Conservation (phyloP, 352 stramenopile species). For the Thraustotheca clavata region DNA sequence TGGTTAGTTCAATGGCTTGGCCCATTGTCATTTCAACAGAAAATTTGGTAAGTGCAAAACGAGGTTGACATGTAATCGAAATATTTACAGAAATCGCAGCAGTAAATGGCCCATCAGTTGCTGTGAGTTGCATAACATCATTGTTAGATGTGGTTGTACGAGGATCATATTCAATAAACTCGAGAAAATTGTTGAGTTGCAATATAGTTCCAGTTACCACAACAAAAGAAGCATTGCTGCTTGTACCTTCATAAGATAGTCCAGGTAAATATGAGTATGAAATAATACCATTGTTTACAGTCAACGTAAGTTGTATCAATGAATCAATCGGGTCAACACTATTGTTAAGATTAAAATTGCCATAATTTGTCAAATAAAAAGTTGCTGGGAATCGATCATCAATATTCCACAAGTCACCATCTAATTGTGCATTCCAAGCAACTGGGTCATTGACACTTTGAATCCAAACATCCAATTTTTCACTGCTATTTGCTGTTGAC, state of each 20-base stretch:
- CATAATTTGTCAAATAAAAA: background rate
- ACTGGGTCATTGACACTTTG: background rate
- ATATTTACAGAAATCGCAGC: background rate
- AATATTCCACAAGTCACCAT: background rate
- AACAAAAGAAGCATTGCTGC: background rate
- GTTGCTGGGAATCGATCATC: background rate
- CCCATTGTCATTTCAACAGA: no score
- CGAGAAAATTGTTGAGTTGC: background rate
- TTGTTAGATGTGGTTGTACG: background rate
- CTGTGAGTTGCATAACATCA: background rate
- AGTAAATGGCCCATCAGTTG: background rate
- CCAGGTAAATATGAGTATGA: background rate
- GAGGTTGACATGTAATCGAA: background rate
- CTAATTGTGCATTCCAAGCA: background rate
- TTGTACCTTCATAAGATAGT: background rate
- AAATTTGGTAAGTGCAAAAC: background rate
- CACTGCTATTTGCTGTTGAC: background rate
- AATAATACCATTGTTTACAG: background rate
- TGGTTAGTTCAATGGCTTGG: no score
- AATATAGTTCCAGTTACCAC: background rate
- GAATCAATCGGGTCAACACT: background rate
- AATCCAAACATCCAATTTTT: background rate
- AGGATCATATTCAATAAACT: background rate
- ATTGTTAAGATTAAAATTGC: background rate
- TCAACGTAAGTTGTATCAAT: background rate